Percentiles rank a stretch among this genome's conserved stretches.
These are phyloP conservation scores for Handroanthus guayacan DNA, from an alignment of 257 asterid species.

Conservation along the genomic window DNA sequence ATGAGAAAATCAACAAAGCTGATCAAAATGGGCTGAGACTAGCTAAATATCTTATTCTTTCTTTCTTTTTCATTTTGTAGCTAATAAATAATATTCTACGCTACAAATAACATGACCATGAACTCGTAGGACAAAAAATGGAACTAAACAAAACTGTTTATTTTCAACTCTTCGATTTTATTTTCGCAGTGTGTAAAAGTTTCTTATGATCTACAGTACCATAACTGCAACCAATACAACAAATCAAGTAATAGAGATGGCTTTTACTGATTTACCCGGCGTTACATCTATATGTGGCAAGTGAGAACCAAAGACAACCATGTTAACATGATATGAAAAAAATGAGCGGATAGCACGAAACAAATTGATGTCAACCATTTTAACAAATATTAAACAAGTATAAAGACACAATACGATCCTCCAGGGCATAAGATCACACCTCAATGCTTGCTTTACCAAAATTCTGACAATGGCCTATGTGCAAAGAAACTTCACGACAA, in stretches of 20 bases:
- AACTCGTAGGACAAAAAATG: background rate
- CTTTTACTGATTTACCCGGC: background rate
- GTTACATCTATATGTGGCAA: slow-evolving; percentile 8
- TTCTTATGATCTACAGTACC: slow-evolving; percentile 1
- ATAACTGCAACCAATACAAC: slow-evolving; percentile 5
- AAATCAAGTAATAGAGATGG: slow-evolving; percentile 1
- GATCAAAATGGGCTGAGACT: background rate
- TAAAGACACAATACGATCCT: slow-evolving; percentile 18
- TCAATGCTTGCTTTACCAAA: background rate
- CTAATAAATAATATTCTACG: background rate
- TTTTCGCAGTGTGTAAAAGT: background rate
- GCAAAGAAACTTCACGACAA: slow-evolving; percentile 25
- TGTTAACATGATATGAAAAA: background rate
- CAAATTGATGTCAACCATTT: background rate
- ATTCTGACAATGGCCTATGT: background rate
- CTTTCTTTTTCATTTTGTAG: background rate
- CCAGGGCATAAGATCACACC: slow-evolving; percentile 7
- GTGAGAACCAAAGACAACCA: background rate
- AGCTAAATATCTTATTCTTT: background rate
- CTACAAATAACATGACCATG: background rate
- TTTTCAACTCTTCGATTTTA: background rate
- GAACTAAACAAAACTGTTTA: background rate
- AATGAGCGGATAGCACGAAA: background rate
- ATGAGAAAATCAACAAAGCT: background rate
- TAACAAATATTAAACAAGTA: slow-evolving; percentile 22